phyloP scores from a whole-genome alignment of 192 early-diverging fungal species.

The Obelidium mucronatum region DNA sequence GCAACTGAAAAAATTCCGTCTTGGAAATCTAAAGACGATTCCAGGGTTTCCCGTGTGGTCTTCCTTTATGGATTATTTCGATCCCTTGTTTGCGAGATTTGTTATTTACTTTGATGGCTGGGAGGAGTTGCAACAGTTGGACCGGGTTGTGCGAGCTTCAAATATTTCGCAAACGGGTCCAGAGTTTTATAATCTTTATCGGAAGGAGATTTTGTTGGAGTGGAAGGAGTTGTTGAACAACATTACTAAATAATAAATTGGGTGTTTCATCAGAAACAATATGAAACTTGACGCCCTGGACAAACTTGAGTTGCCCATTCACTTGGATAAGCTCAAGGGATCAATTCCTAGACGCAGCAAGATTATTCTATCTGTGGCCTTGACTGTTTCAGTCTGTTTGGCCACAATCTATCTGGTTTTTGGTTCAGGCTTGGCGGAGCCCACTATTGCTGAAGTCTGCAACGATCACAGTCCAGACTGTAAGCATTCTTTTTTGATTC shows the following conservation, averaged over 20 bases:
- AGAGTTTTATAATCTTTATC: constrained; percentile 16
- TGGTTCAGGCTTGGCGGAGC: no score
- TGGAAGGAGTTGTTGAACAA: constrained; percentile 17
- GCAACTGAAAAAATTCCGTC: background rate
- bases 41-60: constrained; percentile 1
- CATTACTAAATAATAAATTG: no score
- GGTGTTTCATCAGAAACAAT: no score
- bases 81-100: constrained; percentile 15
- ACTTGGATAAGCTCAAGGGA: no score
- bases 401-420: background rate
- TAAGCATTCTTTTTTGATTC: background rate
- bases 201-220: background rate
- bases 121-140: constrained; percentile 1
- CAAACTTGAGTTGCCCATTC: no score
- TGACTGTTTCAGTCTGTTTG: background rate
- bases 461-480: background rate
- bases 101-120: constrained; percentile 5
- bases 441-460: no score
- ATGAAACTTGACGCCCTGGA: no score
- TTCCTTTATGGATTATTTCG: constrained; percentile 20
- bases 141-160: background rate
- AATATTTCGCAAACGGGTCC: background rate
- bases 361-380: background rate
- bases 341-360: no score
- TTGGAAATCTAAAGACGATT: no score